Conservation (phyloP, 306 rosid species). For the Dryas alaskensis region DNA sequence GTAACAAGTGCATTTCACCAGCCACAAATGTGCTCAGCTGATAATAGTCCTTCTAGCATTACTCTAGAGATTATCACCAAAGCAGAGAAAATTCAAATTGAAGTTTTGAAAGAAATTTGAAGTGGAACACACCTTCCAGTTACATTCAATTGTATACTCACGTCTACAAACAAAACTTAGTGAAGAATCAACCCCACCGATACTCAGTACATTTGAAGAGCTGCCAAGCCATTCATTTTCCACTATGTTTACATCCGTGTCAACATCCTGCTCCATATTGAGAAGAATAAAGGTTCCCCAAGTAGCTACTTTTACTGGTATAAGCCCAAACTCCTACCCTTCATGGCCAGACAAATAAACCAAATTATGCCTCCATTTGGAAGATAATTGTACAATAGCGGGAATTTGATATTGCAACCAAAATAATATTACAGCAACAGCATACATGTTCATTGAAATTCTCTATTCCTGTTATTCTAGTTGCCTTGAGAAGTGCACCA, state of each 20-base stretch:
- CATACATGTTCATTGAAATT: conserved; percentile 70
- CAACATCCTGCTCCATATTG: conserved; percentile 50
- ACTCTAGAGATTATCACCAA: background rate
- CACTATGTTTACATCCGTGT: conserved; percentile 36
- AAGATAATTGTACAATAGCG: conserved; percentile 18
- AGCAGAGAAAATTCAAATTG: background rate
- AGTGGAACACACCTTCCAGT: conserved; percentile 73
- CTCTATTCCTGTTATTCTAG: conserved; percentile 67
- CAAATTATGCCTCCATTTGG: conserved; percentile 19
- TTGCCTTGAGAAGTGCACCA: conserved; percentile 78
- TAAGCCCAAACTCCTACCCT: conserved; percentile 77
- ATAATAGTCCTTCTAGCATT: too few relatives aligned
- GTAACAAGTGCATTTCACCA: too few relatives aligned
- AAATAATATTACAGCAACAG: conserved; percentile 26
- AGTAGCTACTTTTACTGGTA: conserved; percentile 59
- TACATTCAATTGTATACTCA: conserved; percentile 77
- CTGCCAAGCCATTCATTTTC: conserved; percentile 83
- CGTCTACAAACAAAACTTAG: conserved; percentile 68
- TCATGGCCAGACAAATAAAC: conserved; percentile 46
- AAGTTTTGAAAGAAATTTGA: background rate
- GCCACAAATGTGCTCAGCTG: too few relatives aligned
- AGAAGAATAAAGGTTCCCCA: conserved; percentile 91
- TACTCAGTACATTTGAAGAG: conserved; percentile 54
- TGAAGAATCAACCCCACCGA: conserved; percentile 63
- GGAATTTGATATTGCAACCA: conserved; percentile 14